Evolutionary conservation across 2,329 filamentous ascomycete genomes (phyloP).

Genomic region (Neonectria hederae): DNA sequence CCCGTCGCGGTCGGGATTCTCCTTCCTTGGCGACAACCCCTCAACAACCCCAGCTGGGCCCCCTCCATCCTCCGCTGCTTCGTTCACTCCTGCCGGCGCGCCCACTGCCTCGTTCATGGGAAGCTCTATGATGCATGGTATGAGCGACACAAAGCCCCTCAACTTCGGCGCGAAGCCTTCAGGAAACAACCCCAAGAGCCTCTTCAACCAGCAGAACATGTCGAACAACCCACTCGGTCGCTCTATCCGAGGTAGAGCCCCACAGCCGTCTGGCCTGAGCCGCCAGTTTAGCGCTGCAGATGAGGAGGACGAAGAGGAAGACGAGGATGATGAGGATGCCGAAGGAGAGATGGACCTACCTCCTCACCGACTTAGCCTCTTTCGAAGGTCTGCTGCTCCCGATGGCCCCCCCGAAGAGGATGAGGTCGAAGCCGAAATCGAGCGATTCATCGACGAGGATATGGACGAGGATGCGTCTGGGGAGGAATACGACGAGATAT

Average conservation of each 20-base stretch:
- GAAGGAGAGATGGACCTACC: constrained; percentile 50
- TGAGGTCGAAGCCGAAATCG: constrained; percentile 50
- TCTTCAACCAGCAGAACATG: constrained; percentile 50
- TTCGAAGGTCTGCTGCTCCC: constrained; percentile 40
- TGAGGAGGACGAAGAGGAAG: constrained; percentile 41
- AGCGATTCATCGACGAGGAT: constrained; percentile 49
- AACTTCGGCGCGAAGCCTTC: constrained; percentile 50
- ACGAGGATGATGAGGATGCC: constrained; percentile 45
- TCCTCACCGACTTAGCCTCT: constrained; percentile 45
- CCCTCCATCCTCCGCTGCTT: constrained; percentile 61
- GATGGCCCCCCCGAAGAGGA: constrained; percentile 34
- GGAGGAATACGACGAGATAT: constrained; percentile 53
- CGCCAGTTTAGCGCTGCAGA: constrained; percentile 48
- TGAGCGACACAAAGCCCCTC: constrained; percentile 51
- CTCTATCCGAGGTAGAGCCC: constrained; percentile 54
- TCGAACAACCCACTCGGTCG: constrained; percentile 58
- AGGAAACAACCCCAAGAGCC: constrained; percentile 45
- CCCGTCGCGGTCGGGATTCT: constrained; percentile 48
- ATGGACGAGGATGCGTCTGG: constrained; percentile 52
- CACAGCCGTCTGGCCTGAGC: constrained; percentile 63
- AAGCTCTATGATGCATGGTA: constrained; percentile 61
- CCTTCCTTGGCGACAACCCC: constrained; percentile 55
- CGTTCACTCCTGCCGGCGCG: constrained; percentile 66
- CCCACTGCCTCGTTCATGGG: constrained; percentile 64
- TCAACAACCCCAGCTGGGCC: constrained; percentile 64